These are phyloP conservation scores for Lecanicillium sp. DNA, from an alignment of 2,329 filamentous ascomycete species.

Conservation along the genomic window DNA sequence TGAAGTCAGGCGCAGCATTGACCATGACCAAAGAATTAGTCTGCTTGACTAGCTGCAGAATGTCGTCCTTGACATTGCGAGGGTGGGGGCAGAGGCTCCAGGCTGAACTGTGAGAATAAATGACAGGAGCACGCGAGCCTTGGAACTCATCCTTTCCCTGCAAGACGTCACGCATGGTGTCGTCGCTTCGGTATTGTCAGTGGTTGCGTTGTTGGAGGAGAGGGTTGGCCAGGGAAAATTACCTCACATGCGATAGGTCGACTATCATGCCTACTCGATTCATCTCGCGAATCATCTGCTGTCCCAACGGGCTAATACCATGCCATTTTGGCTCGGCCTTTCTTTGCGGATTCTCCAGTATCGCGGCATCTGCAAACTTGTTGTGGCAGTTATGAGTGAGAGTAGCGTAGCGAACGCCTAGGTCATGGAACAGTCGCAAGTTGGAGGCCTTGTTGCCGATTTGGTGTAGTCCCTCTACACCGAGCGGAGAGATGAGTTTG, in stretches of 20 bases:
- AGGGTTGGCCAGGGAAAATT: constrained; percentile 2
- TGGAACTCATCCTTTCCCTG: constrained; percentile 55
- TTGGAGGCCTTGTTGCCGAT: constrained; percentile 79
- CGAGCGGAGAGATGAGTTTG: constrained; percentile 69
- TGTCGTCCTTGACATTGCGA: constrained; percentile 80
- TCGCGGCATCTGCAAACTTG: constrained; percentile 75
- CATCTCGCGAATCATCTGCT: constrained; percentile 73
- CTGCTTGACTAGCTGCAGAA: constrained; percentile 68
- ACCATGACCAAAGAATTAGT: constrained; percentile 79
- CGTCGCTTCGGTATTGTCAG: constrained; percentile 37
- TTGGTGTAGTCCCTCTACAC: constrained; percentile 84
- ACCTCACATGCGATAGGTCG: constrained; percentile 66
- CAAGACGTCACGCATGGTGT: constrained; percentile 81
- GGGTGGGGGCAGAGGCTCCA: constrained; percentile 78
- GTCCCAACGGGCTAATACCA: constrained; percentile 66
- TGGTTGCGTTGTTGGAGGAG: too few species aligned
- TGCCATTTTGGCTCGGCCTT: constrained; percentile 54
- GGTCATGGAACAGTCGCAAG: constrained; percentile 64
- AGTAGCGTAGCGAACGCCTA: constrained; percentile 83
- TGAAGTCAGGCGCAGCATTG: constrained; percentile 78
- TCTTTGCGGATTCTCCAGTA: constrained; percentile 46
- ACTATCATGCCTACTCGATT: constrained; percentile 93
- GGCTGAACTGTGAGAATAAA: constrained; percentile 83
- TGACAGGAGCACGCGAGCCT: constrained; percentile 72
- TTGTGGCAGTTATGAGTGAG: constrained; percentile 94